phyloP scores from a whole-genome alignment of 2,329 filamentous ascomycete species.

The Ophiostoma sp. region DNA sequence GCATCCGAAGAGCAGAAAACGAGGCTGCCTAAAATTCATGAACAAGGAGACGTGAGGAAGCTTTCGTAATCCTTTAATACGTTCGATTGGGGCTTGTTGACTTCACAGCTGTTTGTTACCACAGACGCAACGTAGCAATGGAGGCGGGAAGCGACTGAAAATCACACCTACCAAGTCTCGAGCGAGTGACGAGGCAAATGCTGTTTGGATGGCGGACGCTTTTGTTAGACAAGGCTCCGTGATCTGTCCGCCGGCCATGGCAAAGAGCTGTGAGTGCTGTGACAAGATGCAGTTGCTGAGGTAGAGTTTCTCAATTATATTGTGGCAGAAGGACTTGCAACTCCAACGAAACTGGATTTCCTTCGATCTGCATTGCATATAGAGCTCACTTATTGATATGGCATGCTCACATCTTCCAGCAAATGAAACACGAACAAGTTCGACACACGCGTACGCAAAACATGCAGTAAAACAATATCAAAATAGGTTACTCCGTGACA shows the following conservation, averaged over 20 bases:
- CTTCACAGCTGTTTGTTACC: neutral
- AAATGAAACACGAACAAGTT: neutral
- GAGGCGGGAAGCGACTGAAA: neutral
- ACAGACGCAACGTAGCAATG: neutral
- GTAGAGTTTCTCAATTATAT: too few relatives aligned
- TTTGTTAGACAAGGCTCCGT: too few relatives aligned
- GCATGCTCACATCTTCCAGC: too few relatives aligned
- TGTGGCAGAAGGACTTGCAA: too few relatives aligned
- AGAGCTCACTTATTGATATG: too few relatives aligned
- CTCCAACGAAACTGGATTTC: too few relatives aligned
- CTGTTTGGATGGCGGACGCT: too few relatives aligned
- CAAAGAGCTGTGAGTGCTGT: too few relatives aligned
- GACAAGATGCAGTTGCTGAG: too few relatives aligned
- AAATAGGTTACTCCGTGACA: conserved; percentile 20
- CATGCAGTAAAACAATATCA: neutral
- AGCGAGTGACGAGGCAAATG: neutral
- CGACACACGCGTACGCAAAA: neutral
- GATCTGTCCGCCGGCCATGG: too few relatives aligned
- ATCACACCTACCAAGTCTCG: neutral
- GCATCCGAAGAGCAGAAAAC: neutral
- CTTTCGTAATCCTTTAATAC: neutral
- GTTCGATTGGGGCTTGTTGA: neutral
- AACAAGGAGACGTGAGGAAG: conserved; percentile 1
- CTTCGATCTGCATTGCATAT: too few relatives aligned
- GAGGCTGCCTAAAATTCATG: neutral